Conservation (phyloP, 2,329 filamentous ascomycete genomes). For the Hypoxylon sp. region DNA sequence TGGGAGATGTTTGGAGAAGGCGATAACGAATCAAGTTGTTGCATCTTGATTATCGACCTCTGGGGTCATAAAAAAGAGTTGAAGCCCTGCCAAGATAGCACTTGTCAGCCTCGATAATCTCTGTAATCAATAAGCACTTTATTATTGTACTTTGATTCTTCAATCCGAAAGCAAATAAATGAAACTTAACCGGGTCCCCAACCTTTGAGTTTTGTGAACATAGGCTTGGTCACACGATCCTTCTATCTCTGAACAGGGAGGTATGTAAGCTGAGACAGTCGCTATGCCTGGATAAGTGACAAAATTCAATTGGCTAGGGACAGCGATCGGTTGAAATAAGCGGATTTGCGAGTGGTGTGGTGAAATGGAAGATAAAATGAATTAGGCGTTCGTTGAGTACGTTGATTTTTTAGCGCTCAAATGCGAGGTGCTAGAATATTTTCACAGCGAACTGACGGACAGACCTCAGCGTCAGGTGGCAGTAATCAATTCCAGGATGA, state of each 20-base stretch:
- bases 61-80: conserved; percentile 9
- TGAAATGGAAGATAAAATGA: conserved; percentile 7
- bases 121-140: conserved; percentile 1
- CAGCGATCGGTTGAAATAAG: conserved; percentile 6
- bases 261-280: conserved; percentile 2
- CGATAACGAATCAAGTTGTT: conserved; percentile 49
- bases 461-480: conserved; percentile 1
- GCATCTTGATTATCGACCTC: conserved; percentile 44
- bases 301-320: not conserved
- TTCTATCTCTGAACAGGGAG: not conserved
- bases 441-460: conserved; percentile 6
- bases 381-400: conserved; percentile 7
- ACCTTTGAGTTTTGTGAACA: conserved; percentile 14
- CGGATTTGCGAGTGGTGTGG: conserved; percentile 4
- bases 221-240: conserved; percentile 4
- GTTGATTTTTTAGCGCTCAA: conserved; percentile 34
- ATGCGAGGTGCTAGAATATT: conserved; percentile 2
- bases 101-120: conserved; percentile 6
- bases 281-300: not conserved
- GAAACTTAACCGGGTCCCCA: conserved; percentile 3
- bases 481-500: not conserved
- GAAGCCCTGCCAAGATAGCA: not conserved
- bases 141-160: conserved; percentile 5
- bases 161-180: not conserved
- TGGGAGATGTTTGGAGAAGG: conserved; percentile 60